These are phyloP conservation scores for Tripterygium wilfordii DNA, from an alignment of 177 flowering plant genomes.

Conservation along the genomic window DNA sequence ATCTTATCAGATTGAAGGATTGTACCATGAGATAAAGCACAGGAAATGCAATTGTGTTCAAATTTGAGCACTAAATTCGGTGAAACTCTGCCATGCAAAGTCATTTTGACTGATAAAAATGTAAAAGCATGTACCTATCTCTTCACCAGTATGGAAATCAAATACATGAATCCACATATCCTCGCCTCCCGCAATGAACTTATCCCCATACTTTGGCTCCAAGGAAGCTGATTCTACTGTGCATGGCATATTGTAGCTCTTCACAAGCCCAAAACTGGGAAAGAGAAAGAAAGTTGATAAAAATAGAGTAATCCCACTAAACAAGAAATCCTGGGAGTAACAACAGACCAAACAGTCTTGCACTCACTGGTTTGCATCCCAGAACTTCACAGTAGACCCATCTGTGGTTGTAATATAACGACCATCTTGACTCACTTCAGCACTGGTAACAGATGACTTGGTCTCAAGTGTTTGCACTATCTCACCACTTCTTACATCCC, in stretches of 20 bases:
- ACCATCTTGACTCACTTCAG: slow-evolving; percentile 98
- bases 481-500: slow-evolving; percentile 92
- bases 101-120: too few species aligned
- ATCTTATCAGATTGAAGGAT: too few species aligned
- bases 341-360: background rate
- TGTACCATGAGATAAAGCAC: too few species aligned
- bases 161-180: slow-evolving; percentile 96
- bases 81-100: too few species aligned
- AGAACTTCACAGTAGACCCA: slow-evolving; percentile 88
- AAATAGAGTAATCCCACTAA: background rate
- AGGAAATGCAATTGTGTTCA: too few species aligned
- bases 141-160: slow-evolving; percentile 94
- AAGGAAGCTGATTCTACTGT: slow-evolving; percentile 88
- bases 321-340: background rate
- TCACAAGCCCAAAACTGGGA: slow-evolving; percentile 85
- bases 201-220: slow-evolving; percentile 88
- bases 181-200: slow-evolving; percentile 97
- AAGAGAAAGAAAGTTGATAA: too few species aligned
- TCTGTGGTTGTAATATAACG: slow-evolving; percentile 96
- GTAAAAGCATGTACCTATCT: slow-evolving; percentile 87
- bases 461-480: slow-evolving; percentile 92
- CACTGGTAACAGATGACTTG: slow-evolving; percentile 89
- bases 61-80: too few species aligned
- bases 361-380: slow-evolving; percentile 99
- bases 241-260: slow-evolving; percentile 87